Evolutionary conservation across 1,139 yeast species (phyloP).

Genomic region (Suhomyces yuchorum): DNA sequence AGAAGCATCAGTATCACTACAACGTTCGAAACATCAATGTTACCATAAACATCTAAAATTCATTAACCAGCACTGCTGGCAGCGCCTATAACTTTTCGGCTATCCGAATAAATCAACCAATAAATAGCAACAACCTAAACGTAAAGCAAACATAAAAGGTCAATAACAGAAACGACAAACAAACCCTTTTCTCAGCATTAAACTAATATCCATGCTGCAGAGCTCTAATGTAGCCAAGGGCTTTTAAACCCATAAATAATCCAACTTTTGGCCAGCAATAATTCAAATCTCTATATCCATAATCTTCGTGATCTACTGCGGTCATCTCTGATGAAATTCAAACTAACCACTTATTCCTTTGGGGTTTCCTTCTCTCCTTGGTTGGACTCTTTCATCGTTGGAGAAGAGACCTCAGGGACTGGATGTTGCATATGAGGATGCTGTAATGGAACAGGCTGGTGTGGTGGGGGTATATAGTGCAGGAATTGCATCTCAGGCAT

Average conservation of each 20-base stretch:
- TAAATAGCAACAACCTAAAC: constrained; percentile 6
- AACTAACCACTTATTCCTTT: neutral
- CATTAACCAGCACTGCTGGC: constrained; percentile 7
- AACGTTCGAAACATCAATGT: neutral
- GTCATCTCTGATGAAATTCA: neutral
- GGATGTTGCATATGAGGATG: neutral
- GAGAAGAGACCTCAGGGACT: neutral
- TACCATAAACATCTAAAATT: neutral
- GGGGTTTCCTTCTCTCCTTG: neutral
- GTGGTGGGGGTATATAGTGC: constrained; percentile 12
- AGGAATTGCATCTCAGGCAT: constrained; percentile 15
- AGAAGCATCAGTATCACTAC: no score
- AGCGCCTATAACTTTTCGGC: constrained; percentile 6
- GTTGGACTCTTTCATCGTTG: neutral
- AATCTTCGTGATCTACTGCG: neutral
- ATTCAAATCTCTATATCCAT: neutral
- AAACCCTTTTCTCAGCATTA: neutral
- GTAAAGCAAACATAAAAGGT: constrained; percentile 1
- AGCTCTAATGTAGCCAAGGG: neutral
- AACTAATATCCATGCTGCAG: neutral
- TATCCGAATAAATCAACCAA: constrained; percentile 7
- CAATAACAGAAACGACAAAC: neutral
- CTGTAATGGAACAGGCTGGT: constrained; percentile 3
- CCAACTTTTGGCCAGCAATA: neutral
- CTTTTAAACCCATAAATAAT: no score